A percentile compares a stretch with the other conserved stretches of the same genome.
Evolutionary conservation across 805 yeast species (phyloP).

Genomic region (Ogataea pilisensis): DNA sequence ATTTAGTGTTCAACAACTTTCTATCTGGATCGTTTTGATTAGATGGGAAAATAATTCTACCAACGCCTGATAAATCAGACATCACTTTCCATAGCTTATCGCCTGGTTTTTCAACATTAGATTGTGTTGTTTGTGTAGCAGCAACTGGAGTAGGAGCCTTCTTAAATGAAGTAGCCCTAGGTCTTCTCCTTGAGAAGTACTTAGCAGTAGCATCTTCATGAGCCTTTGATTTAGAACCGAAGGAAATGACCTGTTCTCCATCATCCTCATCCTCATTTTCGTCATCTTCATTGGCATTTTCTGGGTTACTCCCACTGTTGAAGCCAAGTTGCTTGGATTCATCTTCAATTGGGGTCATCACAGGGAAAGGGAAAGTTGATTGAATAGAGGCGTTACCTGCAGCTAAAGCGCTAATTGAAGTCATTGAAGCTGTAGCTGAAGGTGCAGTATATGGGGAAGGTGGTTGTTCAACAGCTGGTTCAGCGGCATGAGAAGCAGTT

Average conservation of each 20-base stretch:
- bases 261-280: slow-evolving; percentile 41
- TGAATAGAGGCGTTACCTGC: slow-evolving; percentile 26
- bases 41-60: slow-evolving; percentile 71
- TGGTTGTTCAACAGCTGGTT: slow-evolving; percentile 19
- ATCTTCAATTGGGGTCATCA: slow-evolving; percentile 36
- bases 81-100: slow-evolving; percentile 81
- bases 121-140: neutral
- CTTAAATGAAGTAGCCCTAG: slow-evolving; percentile 1
- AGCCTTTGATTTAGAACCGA: slow-evolving; percentile 53
- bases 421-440: slow-evolving; percentile 66
- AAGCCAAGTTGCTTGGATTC: slow-evolving; percentile 31
- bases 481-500: slow-evolving; percentile 17
- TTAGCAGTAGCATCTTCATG: slow-evolving; percentile 50
- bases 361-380: slow-evolving; percentile 46
- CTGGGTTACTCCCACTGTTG: slow-evolving; percentile 14
- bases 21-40: slow-evolving; percentile 58
- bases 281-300: no score
- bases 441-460: slow-evolving; percentile 80
- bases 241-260: slow-evolving; percentile 49
- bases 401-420: slow-evolving; percentile 51
- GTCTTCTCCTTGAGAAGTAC: slow-evolving; percentile 25
- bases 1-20: slow-evolving; percentile 69
- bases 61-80: slow-evolving; percentile 80
- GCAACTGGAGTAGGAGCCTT: slow-evolving; percentile 1
- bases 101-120: slow-evolving; percentile 37